Evolutionary conservation across 2,329 filamentous ascomycete species (phyloP).

Genomic region (Emmonsiellopsis sp.): DNA sequence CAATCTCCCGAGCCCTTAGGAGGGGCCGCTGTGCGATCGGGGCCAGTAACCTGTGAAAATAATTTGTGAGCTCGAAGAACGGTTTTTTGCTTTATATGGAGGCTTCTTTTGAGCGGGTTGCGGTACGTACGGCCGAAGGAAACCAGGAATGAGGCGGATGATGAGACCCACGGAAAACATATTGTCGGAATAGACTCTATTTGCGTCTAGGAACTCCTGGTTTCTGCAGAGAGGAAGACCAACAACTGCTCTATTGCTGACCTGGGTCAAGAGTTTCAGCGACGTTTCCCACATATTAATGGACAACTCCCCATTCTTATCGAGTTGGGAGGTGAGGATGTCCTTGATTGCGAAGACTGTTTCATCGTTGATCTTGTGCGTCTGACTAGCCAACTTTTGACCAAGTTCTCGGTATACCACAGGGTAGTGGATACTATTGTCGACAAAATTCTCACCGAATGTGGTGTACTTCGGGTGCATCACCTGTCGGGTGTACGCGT

Average conservation of each 20-base stretch:
- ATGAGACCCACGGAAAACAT: conserved; percentile 12
- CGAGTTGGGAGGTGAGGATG: conserved; percentile 3
- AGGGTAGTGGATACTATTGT: conserved; percentile 3
- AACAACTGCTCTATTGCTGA: conserved; percentile 9
- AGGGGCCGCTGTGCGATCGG: neutral
- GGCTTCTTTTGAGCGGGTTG: neutral
- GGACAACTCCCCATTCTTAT: conserved; percentile 4
- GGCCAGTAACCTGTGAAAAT: neutral
- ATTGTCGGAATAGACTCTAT: conserved; percentile 10
- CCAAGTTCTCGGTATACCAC: conserved; percentile 7
- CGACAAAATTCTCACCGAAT: neutral
- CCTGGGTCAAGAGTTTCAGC: conserved; percentile 4
- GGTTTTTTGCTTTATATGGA: neutral
- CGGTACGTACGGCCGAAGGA: conserved; percentile 2
- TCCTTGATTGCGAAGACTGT: conserved; percentile 3
- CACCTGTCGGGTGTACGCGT: neutral
- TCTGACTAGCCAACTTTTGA: conserved; percentile 7
- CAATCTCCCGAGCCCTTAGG: neutral
- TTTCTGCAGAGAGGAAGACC: conserved; percentile 12
- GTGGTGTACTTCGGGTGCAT: conserved; percentile 1
- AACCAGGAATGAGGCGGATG: conserved; percentile 10
- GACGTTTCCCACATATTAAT: conserved; percentile 13
- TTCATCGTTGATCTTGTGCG: conserved; percentile 8
- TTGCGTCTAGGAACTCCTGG: conserved; percentile 12
- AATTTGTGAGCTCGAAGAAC: neutral